phyloP scores from a whole-genome alignment of 306 rosid genomes.

The Fragaria nilgerrensis region DNA sequence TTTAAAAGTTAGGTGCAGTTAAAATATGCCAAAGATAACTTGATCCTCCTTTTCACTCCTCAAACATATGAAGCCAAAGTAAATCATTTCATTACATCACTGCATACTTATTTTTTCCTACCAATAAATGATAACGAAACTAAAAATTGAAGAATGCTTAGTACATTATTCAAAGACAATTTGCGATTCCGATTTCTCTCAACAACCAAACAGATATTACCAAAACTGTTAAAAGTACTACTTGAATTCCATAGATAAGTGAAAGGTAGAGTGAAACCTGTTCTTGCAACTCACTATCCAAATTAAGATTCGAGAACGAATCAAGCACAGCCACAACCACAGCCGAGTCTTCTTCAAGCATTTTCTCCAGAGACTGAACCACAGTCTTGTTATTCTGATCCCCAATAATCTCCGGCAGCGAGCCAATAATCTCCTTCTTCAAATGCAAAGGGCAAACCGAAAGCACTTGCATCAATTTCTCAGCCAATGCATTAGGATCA shows the following conservation, averaged over 20 bases:
- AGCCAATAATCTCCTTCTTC: constrained; percentile 43
- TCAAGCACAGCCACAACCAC: constrained; percentile 37
- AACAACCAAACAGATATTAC: not conserved
- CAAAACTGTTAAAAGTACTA: not conserved
- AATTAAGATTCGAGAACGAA: constrained; percentile 35
- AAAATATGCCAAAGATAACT: not conserved
- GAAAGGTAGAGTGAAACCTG: constrained; percentile 23
- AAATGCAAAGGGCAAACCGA: constrained; percentile 35
- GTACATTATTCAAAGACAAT: not conserved
- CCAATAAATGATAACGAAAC: not conserved
- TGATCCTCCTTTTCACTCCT: not conserved
- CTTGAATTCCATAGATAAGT: not conserved
- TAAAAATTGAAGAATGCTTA: not conserved
- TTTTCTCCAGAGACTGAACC: constrained; percentile 35
- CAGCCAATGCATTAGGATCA: constrained; percentile 31
- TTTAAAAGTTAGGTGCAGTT: not conserved
- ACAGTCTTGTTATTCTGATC: constrained; percentile 32
- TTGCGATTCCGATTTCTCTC: not conserved
- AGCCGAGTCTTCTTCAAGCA: constrained; percentile 38
- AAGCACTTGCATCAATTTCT: constrained; percentile 38
- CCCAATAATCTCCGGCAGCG: constrained; percentile 39
- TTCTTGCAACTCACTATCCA: constrained; percentile 36
- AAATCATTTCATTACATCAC: not conserved
- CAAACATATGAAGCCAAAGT: not conserved
- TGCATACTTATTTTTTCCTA: not conserved